phyloP scores from a whole-genome alignment of 2,329 filamentous ascomycete genomes.

The Arthrobotrys entomopaga region DNA sequence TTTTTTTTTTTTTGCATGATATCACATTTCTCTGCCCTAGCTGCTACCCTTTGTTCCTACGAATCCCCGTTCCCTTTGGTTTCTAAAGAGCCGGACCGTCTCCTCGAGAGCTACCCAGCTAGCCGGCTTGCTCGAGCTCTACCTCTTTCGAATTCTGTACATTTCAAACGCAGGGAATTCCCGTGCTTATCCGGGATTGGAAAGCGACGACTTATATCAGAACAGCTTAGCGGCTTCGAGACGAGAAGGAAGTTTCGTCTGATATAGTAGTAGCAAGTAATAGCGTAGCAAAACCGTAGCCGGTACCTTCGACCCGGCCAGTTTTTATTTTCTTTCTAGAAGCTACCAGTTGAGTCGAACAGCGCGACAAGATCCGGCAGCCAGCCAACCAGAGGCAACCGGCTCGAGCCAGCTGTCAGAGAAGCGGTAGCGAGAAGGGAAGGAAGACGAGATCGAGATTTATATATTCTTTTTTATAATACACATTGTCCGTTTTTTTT shows the following conservation, averaged over 20 bases:
- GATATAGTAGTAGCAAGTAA: slow-evolving; percentile 8
- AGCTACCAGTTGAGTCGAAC: slow-evolving; percentile 27
- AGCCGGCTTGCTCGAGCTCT: no score
- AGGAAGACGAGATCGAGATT: not conserved
- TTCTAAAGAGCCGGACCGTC: slow-evolving; percentile 31
- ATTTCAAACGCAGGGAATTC: slow-evolving; percentile 18
- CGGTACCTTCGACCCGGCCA: no score
- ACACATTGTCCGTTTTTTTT: not conserved
- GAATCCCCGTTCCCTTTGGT: slow-evolving; percentile 1
- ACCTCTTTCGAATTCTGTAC: not conserved
- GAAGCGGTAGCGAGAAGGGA: slow-evolving; percentile 21
- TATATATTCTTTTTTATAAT: slow-evolving; percentile 1
- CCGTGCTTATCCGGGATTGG: slow-evolving; percentile 52
- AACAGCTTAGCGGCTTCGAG: slow-evolving; percentile 18
- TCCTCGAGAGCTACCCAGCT: slow-evolving; percentile 2
- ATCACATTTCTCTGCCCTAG: not conserved
- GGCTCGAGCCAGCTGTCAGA: not conserved
- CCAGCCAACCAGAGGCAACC: slow-evolving; percentile 1
- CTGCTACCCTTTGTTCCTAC: not conserved
- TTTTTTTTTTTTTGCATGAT: no score
- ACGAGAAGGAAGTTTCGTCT: slow-evolving; percentile 23
- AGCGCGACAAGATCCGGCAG: slow-evolving; percentile 13
- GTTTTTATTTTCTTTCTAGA: slow-evolving; percentile 36
- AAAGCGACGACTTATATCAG: slow-evolving; percentile 11
- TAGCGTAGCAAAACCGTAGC: slow-evolving; percentile 19